phyloP scores from a whole-genome alignment of 495 filamentous ascomycete species.

The Rhypophila decipiens region DNA sequence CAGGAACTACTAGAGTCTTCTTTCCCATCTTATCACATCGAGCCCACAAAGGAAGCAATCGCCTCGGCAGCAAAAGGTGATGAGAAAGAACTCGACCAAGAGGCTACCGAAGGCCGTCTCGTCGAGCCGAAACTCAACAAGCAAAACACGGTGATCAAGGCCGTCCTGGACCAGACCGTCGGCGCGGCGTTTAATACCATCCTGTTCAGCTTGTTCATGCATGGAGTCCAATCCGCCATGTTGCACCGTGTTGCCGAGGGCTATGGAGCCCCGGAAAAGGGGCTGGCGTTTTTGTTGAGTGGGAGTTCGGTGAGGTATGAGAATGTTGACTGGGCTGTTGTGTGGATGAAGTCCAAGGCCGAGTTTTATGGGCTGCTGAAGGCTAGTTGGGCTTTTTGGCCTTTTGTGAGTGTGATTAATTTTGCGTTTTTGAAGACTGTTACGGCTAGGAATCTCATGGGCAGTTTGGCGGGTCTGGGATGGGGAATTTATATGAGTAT shows the following conservation, averaged over 20 bases:
- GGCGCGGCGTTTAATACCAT: constrained; percentile 72
- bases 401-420: constrained; percentile 69
- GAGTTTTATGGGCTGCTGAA: constrained; percentile 66
- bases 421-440: constrained; percentile 72
- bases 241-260: constrained; percentile 8
- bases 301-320: constrained; percentile 22
- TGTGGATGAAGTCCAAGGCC: constrained; percentile 29
- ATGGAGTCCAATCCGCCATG: constrained; percentile 36
- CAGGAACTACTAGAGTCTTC: constrained; percentile 46
- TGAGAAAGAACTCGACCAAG: constrained; percentile 36
- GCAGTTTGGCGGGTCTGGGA: constrained; percentile 68
- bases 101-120: constrained; percentile 32
- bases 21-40: constrained; percentile 37
- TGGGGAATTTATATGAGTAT: constrained; percentile 89
- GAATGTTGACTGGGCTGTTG: constrained; percentile 25
- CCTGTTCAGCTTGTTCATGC: constrained; percentile 53
- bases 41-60: constrained; percentile 29
- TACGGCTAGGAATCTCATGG: constrained; percentile 68
- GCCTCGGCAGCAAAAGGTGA: constrained; percentile 31
- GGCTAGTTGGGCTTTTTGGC: constrained; percentile 79
- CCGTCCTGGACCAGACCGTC: constrained; percentile 74
- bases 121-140: constrained; percentile 52
- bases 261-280: constrained; percentile 4
- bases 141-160: constrained; percentile 71
- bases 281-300: constrained; percentile 18